phyloP scores from a whole-genome alignment of 306 rosid genomes.

The Vicia villosa region DNA sequence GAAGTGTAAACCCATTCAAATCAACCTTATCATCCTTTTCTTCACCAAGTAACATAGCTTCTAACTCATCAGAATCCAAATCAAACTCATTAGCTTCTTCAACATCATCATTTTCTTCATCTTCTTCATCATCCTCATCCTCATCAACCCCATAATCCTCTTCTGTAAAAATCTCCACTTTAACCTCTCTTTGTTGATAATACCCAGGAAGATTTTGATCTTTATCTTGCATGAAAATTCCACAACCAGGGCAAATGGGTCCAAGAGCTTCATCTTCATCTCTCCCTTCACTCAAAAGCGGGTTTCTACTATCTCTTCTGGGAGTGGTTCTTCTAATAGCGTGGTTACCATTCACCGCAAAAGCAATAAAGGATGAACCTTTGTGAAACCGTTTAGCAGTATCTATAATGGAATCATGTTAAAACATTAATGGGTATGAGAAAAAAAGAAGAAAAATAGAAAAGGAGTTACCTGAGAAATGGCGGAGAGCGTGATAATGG shows the following conservation, averaged over 20 bases:
- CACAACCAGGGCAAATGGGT: constrained; percentile 92
- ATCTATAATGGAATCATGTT: constrained; percentile 37
- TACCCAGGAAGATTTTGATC: constrained; percentile 75
- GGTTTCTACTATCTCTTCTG: constrained; percentile 45
- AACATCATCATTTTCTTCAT: constrained; percentile 29
- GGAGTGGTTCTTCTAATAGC: constrained; percentile 36
- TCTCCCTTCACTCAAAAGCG: constrained; percentile 85
- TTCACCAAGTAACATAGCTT: constrained; percentile 61
- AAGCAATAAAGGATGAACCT: constrained; percentile 35
- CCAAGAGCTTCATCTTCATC: constrained; percentile 82
- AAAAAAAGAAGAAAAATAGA: neutral
- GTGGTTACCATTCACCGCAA: constrained; percentile 48
- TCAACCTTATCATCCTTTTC: constrained; percentile 51
- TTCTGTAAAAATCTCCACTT: constrained; percentile 37
- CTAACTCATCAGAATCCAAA: constrained; percentile 84
- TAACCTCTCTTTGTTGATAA: constrained; percentile 54
- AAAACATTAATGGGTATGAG: constrained; percentile 18
- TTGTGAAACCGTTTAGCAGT: constrained; percentile 32
- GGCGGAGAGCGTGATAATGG: constrained; percentile 25
- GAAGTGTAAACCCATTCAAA: constrained; percentile 70
- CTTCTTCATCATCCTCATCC: constrained; percentile 32
- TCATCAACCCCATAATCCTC: constrained; percentile 42
- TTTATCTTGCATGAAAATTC: constrained; percentile 84
- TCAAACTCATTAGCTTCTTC: constrained; percentile 52
- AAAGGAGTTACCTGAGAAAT: constrained; percentile 49